A percentile compares a stretch with the other conserved stretches of the same genome.
Evolutionary conservation across 768 basidiomycete species (phyloP).

Genomic region (Suillus americanus): DNA sequence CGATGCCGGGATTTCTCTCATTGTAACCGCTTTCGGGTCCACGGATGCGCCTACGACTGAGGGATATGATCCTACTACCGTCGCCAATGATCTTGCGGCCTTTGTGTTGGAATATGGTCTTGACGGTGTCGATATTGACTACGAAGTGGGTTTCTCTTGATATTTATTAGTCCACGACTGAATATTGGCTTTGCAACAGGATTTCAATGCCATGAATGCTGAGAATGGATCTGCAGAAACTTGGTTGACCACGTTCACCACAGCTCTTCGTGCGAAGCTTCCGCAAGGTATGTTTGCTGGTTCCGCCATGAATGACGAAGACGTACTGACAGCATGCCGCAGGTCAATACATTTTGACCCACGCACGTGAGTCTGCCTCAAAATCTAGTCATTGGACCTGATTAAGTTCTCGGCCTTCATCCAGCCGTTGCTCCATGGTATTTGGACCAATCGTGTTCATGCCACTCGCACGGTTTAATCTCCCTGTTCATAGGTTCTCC

Average conservation of each 20-base stretch:
- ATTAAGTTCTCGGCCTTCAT: not conserved
- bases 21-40: conserved; percentile 63
- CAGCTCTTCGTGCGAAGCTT: conserved; percentile 28
- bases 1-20: conserved; percentile 57
- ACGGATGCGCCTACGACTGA: conserved; percentile 54
- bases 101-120: conserved; percentile 61
- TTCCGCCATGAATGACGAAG: not conserved
- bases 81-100: conserved; percentile 63
- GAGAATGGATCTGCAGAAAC: conserved; percentile 52
- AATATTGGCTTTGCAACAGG: conserved; percentile 35
- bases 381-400: conserved; percentile 7
- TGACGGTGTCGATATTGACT: conserved; percentile 76
- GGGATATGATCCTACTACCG: conserved; percentile 56
- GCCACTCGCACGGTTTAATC: not conserved
- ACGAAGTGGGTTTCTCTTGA: conserved; percentile 41
- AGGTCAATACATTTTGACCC: conserved; percentile 32
- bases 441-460: not conserved
- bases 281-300: conserved; percentile 18
- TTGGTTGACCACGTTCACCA: conserved; percentile 34
- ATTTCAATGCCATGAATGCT: conserved; percentile 58
- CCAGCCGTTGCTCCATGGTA: conserved; percentile 45
- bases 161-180: not conserved
- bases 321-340: not conserved
- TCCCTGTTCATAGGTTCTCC: conserved; percentile 31
- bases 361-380: conserved; percentile 36